Evolutionary conservation across 2,329 filamentous ascomycete genomes (phyloP).

Genomic region (Fusarium piperis): DNA sequence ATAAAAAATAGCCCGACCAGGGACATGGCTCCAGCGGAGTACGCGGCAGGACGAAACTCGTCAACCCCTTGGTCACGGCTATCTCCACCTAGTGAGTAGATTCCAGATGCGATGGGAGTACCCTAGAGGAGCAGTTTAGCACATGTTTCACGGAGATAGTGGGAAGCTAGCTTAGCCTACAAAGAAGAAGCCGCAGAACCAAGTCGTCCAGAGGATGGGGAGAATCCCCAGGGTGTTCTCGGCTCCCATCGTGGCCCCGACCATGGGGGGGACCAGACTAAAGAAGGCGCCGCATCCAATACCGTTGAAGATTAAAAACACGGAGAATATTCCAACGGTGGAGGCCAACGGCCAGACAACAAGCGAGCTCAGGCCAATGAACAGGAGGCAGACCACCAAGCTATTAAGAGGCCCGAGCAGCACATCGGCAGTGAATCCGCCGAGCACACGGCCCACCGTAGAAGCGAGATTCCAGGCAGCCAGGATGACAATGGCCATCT

Average conservation of each 20-base stretch:
- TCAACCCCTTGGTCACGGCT: neutral
- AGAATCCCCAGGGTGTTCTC: conserved; percentile 38
- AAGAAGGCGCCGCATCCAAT: conserved; percentile 45
- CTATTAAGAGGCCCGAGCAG: conserved; percentile 44
- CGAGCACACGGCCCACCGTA: conserved; percentile 37
- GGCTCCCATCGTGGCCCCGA: conserved; percentile 39
- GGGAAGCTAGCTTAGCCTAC: conserved; percentile 23
- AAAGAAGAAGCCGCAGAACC: conserved; percentile 46
- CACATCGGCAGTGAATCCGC: conserved; percentile 39
- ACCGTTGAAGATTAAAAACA: conserved; percentile 40
- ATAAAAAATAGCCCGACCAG: conserved; percentile 26
- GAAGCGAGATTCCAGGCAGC: conserved; percentile 46
- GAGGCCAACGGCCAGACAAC: conserved; percentile 43
- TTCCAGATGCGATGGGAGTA: conserved; percentile 36
- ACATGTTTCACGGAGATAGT: neutral
- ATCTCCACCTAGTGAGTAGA: conserved; percentile 23
- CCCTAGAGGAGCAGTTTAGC: conserved; percentile 3
- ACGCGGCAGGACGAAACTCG: conserved; percentile 26
- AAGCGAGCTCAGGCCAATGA: conserved; percentile 42
- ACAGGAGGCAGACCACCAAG: conserved; percentile 36
- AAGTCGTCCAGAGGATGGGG: conserved; percentile 43
- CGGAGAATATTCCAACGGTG: conserved; percentile 35
- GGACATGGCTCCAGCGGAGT: conserved; percentile 31
- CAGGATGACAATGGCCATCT: conserved; percentile 35
- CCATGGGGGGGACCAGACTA: conserved; percentile 42